phyloP scores from a whole-genome alignment of 805 yeast genomes.

The Wickerhamomyces queroliae region DNA sequence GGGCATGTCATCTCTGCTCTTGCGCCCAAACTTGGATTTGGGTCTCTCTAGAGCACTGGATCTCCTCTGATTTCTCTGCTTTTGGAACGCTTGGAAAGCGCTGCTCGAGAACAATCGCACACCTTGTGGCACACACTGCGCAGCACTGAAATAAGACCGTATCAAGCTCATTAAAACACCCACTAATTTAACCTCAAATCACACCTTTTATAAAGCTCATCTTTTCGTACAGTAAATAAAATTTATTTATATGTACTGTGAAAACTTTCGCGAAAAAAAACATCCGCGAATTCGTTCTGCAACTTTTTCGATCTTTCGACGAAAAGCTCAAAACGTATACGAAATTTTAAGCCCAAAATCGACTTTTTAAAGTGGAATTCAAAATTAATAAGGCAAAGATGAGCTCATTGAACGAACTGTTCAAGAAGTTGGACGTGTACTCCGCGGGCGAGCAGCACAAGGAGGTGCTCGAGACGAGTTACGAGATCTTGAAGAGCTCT shows the following conservation, averaged over 20 bases:
- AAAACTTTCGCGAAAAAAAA: neutral
- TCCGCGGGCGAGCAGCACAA: slow-evolving; percentile 16
- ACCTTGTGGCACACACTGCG: neutral
- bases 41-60: neutral
- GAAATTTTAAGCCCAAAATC: neutral
- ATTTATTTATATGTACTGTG: no score
- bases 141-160: neutral
- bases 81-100: no score
- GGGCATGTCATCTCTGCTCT: neutral
- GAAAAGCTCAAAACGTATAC: neutral
- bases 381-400: slow-evolving; percentile 5
- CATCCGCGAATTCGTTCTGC: neutral
- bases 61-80: no score
- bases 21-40: neutral
- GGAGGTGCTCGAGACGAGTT: slow-evolving; percentile 20
- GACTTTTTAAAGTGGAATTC: no score
- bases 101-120: no score
- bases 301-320: neutral
- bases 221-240: no score
- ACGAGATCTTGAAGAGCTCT: slow-evolving; percentile 19
- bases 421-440: slow-evolving; percentile 20
- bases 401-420: slow-evolving; percentile 19
- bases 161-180: neutral
- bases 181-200: no score
- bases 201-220: no score